Percentiles rank a stretch among this genome's conserved stretches.
Evolutionary conservation across 805 yeast species (phyloP).

Genomic region (Tetrapisispora taiwanensis): DNA sequence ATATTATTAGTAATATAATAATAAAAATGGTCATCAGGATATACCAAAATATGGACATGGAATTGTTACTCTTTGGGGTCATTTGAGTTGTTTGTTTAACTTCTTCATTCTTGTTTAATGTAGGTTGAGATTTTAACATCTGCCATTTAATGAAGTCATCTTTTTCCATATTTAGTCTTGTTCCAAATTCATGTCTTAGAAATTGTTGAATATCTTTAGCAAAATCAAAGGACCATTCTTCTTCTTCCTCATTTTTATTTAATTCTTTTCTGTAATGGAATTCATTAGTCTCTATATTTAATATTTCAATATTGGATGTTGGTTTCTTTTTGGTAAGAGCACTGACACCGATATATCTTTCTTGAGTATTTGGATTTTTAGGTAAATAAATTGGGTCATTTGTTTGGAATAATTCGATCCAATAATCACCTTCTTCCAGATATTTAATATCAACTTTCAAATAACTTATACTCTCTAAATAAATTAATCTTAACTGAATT

Average conservation of each 20-base stretch:
- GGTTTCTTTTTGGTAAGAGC: conserved; percentile 31
- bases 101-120: not conserved
- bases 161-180: conserved; percentile 11
- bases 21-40: not conserved
- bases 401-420: conserved; percentile 23
- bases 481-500: conserved; percentile 15
- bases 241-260: conserved; percentile 9
- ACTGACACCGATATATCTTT: conserved; percentile 54
- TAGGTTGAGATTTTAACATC: conserved; percentile 16
- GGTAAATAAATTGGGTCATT: conserved; percentile 14
- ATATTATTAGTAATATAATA: not conserved
- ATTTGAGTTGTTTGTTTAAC: not conserved
- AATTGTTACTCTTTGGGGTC: not conserved
- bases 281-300: conserved; percentile 43
- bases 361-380: conserved; percentile 17
- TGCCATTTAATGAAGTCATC: conserved; percentile 18
- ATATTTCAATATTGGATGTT: conserved; percentile 55
- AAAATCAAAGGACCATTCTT: conserved; percentile 13
- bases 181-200: conserved; percentile 17
- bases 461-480: conserved; percentile 21
- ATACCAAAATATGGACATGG: not conserved
- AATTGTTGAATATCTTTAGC: conserved; percentile 17
- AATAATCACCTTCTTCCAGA: conserved; percentile 14
- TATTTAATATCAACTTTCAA: conserved; percentile 23
- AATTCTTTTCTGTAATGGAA: conserved; percentile 27